Evolutionary conservation across 495 filamentous ascomycete genomes (phyloP), one percentile per base, ranked within the genome.

Genomic region (Neurospora sp.): DNA sequence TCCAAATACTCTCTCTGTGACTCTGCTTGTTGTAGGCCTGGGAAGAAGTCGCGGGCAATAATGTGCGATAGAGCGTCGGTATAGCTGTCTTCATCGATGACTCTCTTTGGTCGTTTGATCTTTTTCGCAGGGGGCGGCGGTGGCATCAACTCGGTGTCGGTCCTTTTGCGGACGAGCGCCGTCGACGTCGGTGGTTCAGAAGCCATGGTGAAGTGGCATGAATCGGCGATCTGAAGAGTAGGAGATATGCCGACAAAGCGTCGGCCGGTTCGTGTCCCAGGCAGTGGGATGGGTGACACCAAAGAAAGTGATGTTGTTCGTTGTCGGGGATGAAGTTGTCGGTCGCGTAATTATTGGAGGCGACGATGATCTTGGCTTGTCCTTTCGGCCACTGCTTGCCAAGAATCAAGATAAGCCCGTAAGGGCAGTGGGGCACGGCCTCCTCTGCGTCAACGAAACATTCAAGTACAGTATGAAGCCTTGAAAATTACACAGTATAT

Each of bases 41-140:
- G 96, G 81, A 98, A 99, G 86, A 96, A 99, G 83, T 99, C 96
- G 46, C 96, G 92, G 39, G 93, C 92, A 71, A 98, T 97, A 76
- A 99, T 98, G 70, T 97, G 91, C 2, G 95, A 97, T 37, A 99
- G 84, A 10, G 92, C 92, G 72, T 92, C 89, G 35, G 93, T 94
- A 84, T 99, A 99, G 76, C 90, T 89, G 77, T 99, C 96, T 86
- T 99, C 96, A 81, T 97, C 94, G 35, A 99, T 88, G 44, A 97
- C 91, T 69, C 90, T 94, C 73, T 92, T 87, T 5, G 96, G 96
- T 39, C 96, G 90, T 82, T 98, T 98, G 77, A 98, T 97, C 69
- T 93, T 90, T 80, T 97, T 98, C 31, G 92, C 87, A 1, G 92
- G 90, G 6, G 95, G 94, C 3, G 94, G 94, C 11, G 94, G 94